These are phyloP conservation scores for Ceriops zippeliana DNA, from an alignment of 345 rosid genomes.

Conservation along the genomic window DNA sequence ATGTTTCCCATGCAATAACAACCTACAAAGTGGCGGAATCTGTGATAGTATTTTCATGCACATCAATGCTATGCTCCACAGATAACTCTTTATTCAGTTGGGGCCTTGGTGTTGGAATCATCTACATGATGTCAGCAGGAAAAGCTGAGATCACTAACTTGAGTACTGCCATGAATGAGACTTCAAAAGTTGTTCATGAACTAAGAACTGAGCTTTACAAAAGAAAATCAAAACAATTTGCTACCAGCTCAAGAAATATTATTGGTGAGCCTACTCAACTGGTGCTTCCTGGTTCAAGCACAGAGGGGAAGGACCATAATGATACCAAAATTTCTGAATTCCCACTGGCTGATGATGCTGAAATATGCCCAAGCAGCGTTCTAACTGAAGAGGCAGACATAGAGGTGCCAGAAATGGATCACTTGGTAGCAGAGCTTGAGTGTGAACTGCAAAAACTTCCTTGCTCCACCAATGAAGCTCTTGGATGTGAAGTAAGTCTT, in stretches of 20 bases:
- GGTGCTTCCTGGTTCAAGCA: constrained; percentile 22
- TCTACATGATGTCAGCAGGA: constrained; percentile 81
- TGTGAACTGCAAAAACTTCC: constrained; percentile 76
- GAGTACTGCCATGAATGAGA: constrained; percentile 61
- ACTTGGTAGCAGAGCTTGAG: constrained; percentile 80
- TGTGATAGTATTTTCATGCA: too few species aligned
- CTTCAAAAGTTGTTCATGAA: constrained; percentile 62
- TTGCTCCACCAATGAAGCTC: constrained; percentile 24
- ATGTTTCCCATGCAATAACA: too few species aligned
- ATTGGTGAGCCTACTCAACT: constrained; percentile 15
- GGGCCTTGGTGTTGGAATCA: constrained; percentile 69
- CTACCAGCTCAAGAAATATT: constrained; percentile 17
- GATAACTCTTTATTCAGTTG: constrained; percentile 55
- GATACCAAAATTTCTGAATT: constrained; percentile 25
- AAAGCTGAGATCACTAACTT: constrained; percentile 62
- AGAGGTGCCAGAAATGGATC: constrained; percentile 58
- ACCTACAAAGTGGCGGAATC: too few species aligned
- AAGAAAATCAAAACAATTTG: constrained; percentile 39
- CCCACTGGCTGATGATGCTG: constrained; percentile 43
- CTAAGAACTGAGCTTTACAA: constrained; percentile 57
- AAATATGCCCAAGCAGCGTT: constrained; percentile 62
- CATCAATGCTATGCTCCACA: constrained; percentile 22
- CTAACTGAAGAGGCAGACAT: constrained; percentile 75
- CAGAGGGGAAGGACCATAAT: constrained; percentile 23
- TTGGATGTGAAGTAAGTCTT: constrained; percentile 20